Evolutionary conservation across 225 moss, liverwort and hornwort species (phyloP).

Genomic region (Polytrichum commune): DNA sequence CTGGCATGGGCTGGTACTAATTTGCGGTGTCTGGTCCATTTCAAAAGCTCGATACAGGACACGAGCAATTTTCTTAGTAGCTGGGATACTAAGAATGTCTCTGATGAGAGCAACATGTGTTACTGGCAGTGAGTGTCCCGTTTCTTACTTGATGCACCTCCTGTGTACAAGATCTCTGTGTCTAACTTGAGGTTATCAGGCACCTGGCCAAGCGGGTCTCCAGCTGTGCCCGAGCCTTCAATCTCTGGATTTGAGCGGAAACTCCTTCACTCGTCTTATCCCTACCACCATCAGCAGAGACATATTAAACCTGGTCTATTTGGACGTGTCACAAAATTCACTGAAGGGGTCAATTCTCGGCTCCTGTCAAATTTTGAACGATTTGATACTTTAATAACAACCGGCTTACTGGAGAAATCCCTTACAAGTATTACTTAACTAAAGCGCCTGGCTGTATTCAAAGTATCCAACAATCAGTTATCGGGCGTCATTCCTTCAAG

Average conservation of each 20-base stretch:
- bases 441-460: slow-evolving; percentile 20
- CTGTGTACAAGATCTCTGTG: slow-evolving; percentile 23
- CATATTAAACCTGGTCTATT: slow-evolving; percentile 30
- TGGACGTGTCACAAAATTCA: slow-evolving; percentile 23
- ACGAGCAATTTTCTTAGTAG: slow-evolving; percentile 10
- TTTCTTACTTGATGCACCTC: slow-evolving; percentile 2
- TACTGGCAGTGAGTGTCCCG: slow-evolving; percentile 34
- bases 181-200: slow-evolving; percentile 15
- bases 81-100: slow-evolving; percentile 11
- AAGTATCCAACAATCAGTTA: slow-evolving; percentile 36
- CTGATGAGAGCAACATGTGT: slow-evolving; percentile 14
- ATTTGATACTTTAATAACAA: slow-evolving; percentile 31
- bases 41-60: slow-evolving; percentile 32
- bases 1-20: slow-evolving; percentile 9
- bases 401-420: slow-evolving; percentile 25
- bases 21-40: slow-evolving; percentile 29
- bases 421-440: slow-evolving; percentile 19
- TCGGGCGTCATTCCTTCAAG: slow-evolving; percentile 32
- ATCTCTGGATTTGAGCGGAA: slow-evolving; percentile 26
- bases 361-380: slow-evolving; percentile 28
- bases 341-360: slow-evolving; percentile 29
- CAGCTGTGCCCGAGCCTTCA: slow-evolving; percentile 13
- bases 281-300: slow-evolving; percentile 19
- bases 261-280: slow-evolving; percentile 33
- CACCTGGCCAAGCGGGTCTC: slow-evolving; percentile 32